Base-by-base conservation (phyloP, 139 green algal species). In the Chlorokybus atmophyticus region DNA sequence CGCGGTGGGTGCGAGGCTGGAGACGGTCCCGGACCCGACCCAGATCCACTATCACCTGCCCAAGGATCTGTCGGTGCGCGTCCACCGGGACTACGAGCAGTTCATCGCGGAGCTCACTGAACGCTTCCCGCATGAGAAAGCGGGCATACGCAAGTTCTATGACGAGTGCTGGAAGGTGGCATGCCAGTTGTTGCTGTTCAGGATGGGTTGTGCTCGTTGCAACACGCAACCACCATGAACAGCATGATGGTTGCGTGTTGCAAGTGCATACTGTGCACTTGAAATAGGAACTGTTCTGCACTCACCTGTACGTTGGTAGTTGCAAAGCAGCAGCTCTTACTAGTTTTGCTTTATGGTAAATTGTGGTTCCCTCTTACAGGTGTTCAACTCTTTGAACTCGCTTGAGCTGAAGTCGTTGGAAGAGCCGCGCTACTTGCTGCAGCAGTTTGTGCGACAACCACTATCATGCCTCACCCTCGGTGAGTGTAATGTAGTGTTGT, bases 21-120 rank as follows among this genome's bases (percentile, higher is more conserved):
- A 86, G 30, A 93, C 86, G 0, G 67, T 95, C 8, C 82, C 80
- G 7, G 88, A 96, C 74, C 88, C 88, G 5, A 85, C 81, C 0
- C 83, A 94, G 66, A 49, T 96, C 26, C 77, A 90, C 63, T 96
- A 96, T 75, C 88, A 95, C 72, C 75, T 95, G 30, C 88, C 86
- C 0, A 10, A 87, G 60, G 82, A 80, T 39, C 60, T 77, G 31
- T 30, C 19, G 29, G 80, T 96, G 19, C 70, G 68, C 32, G 47
- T 94, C 80, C 80, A 74, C 79, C 56, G 57, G 7, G 55, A 82
- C 29, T 96, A 95, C 67, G 82, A 93, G 23, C 69, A 85, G 19
- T 96, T 95, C 63, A 60, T 95, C 0, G 62, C 47, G 0, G 89
- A 95, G 70, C 79, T 96, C 41, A 62, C 52, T 2, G 19, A 53